Evolutionary conservation across 805 yeast species (phyloP), one percentile per base, ranked within the genome.

Genomic region (Pichia phayaonensis): DNA sequence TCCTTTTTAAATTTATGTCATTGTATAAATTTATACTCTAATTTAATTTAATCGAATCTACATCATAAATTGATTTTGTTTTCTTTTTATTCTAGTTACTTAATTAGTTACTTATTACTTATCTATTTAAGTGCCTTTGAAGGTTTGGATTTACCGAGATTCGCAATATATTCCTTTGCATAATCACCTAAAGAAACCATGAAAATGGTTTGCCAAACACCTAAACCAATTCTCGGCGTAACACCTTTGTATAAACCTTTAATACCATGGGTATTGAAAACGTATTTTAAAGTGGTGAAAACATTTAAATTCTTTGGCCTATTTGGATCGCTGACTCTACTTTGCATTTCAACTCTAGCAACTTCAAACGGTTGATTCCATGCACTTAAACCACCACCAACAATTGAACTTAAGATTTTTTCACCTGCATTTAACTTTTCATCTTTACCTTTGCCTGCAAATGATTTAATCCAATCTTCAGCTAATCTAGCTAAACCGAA

Each of bases 301-400:
- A 94, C 96, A 48, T 85, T 79, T 67, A 92, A 76, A 55, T 92
- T 90, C 72, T 87, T 85, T 53, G 98, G 99, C 72, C 97, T 84
- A 66, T 89, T 89, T 59, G 97, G 96, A 71, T 92, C 98, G 45
- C 69, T 73, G n/a, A 90, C 89, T 73, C 86, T 85, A 51, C 95
- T 85, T 73, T 94, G 99, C 97, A 94, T 90, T 72, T 94, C 99
- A 20, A 94, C 96, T 70, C 99, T 82, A 58, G 90, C 86, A 49
- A 94, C 99, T 72, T 94, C 99, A 62, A 94, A 90, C 40, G 98
- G 99, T 73, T 94, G 99, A 72, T 94, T 94, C 98, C 99, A 94
- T 18, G 98, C 96, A 53, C 92, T 82, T 57, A 94, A 79, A 57
- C 97, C 97, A 73, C 99, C 99, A 79, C 99, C 99, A 55, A 94